Conservation (phyloP, 1,284 basidiomycete genomes). For the Pholiota adiposa region DNA sequence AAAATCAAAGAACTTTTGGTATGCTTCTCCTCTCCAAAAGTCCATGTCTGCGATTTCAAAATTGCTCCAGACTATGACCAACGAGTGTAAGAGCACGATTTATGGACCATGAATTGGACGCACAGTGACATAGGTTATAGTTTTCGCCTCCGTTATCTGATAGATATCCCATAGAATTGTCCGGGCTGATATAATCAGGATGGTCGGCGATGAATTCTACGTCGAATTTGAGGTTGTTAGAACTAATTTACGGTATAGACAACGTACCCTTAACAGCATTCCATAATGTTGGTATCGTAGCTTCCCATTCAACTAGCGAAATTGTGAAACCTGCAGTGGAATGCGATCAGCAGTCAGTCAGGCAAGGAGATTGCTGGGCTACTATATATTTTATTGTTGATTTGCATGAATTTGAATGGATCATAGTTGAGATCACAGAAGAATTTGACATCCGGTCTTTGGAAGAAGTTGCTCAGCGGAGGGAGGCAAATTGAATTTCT, state of each 20-base stretch:
- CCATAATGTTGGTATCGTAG: conserved; percentile 84
- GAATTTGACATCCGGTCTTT: conserved; percentile 72
- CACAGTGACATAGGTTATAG: conserved; percentile 85
- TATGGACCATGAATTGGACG: conserved; percentile 30
- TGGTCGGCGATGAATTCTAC: conserved; percentile 71
- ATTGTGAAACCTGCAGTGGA: conserved; percentile 69
- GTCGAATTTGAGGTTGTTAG: neutral
- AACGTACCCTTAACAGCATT: conserved; percentile 59
- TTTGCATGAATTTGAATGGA: conserved; percentile 81
- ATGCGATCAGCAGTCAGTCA: neutral
- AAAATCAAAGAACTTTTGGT: conserved; percentile 78
- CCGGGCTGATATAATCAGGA: conserved; percentile 68
- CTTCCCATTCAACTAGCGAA: conserved; percentile 76
- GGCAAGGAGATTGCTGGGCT: conserved; percentile 16
- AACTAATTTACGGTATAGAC: neutral
- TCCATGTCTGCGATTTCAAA: conserved; percentile 86
- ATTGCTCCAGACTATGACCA: conserved; percentile 73
- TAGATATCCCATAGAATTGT: conserved; percentile 79
- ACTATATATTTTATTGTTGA: conserved; percentile 77
- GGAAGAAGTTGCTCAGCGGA: conserved; percentile 4
- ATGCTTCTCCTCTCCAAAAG: conserved; percentile 82
- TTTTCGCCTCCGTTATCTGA: conserved; percentile 72
- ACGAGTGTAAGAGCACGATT: neutral
- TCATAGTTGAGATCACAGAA: conserved; percentile 82
- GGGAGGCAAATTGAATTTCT: neutral